Conservation (phyloP, 192 early-diverging fungal genomes). For the Backusella sp. region DNA sequence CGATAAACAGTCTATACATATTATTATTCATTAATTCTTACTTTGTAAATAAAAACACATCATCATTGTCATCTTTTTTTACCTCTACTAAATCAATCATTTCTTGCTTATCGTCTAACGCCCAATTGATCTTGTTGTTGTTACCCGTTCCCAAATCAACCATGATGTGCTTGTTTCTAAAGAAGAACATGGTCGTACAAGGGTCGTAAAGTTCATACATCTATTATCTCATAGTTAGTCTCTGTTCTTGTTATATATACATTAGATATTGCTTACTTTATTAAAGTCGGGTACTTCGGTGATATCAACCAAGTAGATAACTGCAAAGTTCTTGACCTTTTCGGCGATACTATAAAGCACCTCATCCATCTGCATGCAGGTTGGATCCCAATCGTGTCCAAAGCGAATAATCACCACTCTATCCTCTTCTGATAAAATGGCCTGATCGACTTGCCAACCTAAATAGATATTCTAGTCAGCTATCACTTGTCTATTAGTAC, state of each 20-base stretch:
- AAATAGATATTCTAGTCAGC: neutral
- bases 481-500: neutral
- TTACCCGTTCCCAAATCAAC: conserved; percentile 98
- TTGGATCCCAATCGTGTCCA: conserved; percentile 89
- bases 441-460: conserved; percentile 99
- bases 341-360: conserved; percentile 90
- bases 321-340: conserved; percentile 98
- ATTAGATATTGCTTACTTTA: conserved; percentile 41
- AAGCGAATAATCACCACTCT: conserved; percentile 96
- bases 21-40: neutral
- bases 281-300: conserved; percentile 93
- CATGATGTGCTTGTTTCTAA: conserved; percentile 97
- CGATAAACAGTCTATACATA: conserved; percentile 70
- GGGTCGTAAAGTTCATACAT: conserved; percentile 99
- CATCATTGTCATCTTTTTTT: conserved; percentile 21
- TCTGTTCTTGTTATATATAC: neutral
- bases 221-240: conserved; percentile 40
- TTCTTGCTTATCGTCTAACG: conserved; percentile 92
- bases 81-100: conserved; percentile 89
- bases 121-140: conserved; percentile 99
- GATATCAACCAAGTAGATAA: conserved; percentile 95
- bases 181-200: conserved; percentile 98
- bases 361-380: conserved; percentile 99
- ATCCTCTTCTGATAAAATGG: conserved; percentile 97
- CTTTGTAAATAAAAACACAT: neutral